Percentiles rank a stretch among this genome's conserved stretches.
phyloP scores from a whole-genome alignment of 129 eudicot species.

The Flaveria linearis region DNA sequence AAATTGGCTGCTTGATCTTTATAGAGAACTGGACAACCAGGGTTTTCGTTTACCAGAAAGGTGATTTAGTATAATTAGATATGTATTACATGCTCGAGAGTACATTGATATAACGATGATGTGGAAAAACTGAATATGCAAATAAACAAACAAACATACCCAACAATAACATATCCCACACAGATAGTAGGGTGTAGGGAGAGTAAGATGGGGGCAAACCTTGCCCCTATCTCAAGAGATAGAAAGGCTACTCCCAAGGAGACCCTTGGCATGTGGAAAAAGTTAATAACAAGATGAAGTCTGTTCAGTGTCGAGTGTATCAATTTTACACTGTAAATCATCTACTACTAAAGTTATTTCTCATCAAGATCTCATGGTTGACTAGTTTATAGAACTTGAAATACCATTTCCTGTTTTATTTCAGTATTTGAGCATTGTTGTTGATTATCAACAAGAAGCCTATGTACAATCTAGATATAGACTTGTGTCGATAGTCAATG shows the following conservation, averaged over 20 bases:
- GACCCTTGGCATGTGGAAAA: no score
- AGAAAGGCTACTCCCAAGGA: no score
- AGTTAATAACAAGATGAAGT: background rate
- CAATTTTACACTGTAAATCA: background rate
- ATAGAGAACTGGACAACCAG: slow-evolving; percentile 67
- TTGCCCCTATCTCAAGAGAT: no score
- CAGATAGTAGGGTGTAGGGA: no score
- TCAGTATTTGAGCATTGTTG: background rate
- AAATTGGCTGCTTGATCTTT: slow-evolving; percentile 65
- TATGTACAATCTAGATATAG: background rate
- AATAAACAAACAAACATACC: no score
- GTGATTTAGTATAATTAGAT: slow-evolving; percentile 39
- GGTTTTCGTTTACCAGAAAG: slow-evolving; percentile 85
- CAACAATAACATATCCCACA: no score
- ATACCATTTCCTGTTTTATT: slow-evolving; percentile 7
- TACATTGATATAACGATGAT: slow-evolving; percentile 1
- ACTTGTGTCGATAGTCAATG: background rate
- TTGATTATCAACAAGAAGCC: slow-evolving; percentile 8
- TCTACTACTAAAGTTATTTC: background rate
- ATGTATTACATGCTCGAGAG: background rate
- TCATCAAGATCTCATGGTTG: background rate
- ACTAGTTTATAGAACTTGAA: background rate
- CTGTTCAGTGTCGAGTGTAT: background rate
- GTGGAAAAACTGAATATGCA: background rate
- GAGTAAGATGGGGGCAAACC: no score